Base-by-base conservation (phyloP, 495 filamentous ascomycete genomes). In the Astrothelium subdiscretum region DNA sequence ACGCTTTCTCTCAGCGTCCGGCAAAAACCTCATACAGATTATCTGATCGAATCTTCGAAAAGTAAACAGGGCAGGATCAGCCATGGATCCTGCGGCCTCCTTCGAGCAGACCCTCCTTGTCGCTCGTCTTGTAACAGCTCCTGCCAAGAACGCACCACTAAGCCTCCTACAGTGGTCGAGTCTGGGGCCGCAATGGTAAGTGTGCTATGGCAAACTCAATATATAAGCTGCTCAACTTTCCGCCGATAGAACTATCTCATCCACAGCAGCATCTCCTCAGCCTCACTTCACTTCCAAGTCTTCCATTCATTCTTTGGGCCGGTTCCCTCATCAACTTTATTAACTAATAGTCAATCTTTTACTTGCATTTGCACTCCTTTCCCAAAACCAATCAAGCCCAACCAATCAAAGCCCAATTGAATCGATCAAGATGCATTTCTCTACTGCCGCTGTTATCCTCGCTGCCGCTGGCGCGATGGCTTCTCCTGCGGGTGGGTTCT, bases 301-400 rank as follows among this genome's bases (percentile, higher is more conserved):
- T 54, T 54, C 48, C 29, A 54, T 54, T 54, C 48, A 54, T 54
- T 54, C 48, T 54, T 54, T 54, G 48, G 48, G 48, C 48, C 48
- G 48, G 48, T 54, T 54, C 48, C 48, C 48, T 54, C 29, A 54
- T n/a, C 48, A 54, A 26, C 48, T 54, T 20, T 54, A 54, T 54
- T 54, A 54, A 54, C 48, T 54, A 54, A 54, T 54, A 54, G 48
- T 54, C 48, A 54, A 54, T 54, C 48, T 27, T 48, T 54, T 54
- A 20, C 20, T 29, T 54, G 48, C 48, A 54, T 15, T 54, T 54
- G 48, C 48, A 54, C 48, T 54, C 48, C 48, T 54, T 54, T 54
- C 24, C 20, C 42, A 4, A 54, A 15, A 29, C 48, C 12, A 54
- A 54, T 29, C 48, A 26, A 54, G 29, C 3, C 6, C 20, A 54